Evolutionary conservation across 176 grass and related monocot species (phyloP).

Genomic region (Aechmea fasciata): DNA sequence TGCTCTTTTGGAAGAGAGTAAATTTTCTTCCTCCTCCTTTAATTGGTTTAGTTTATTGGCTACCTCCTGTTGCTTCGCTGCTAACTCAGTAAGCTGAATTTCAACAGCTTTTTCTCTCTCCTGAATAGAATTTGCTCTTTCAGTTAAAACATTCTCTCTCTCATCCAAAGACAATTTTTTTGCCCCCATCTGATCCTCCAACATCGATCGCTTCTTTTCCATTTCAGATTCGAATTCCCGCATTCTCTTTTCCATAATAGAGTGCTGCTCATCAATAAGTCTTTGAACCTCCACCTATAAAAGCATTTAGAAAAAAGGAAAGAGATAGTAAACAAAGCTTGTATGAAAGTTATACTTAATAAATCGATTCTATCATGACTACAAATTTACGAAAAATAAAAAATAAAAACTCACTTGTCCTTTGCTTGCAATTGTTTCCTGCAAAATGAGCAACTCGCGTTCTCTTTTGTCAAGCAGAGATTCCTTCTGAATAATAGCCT

Average conservation of each 20-base stretch:
- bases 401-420: slow-evolving; percentile 37
- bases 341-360: too few relatives aligned
- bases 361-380: neutral
- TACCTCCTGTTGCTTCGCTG: slow-evolving; percentile 46
- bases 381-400: neutral
- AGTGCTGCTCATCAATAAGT: slow-evolving; percentile 45
- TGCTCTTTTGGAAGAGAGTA: slow-evolving; percentile 29
- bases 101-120: slow-evolving; percentile 36
- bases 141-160: slow-evolving; percentile 44
- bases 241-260: slow-evolving; percentile 37
- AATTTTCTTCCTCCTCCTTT: slow-evolving; percentile 35
- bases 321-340: neutral
- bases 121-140: slow-evolving; percentile 25
- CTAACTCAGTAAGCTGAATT: slow-evolving; percentile 32
- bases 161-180: slow-evolving; percentile 34
- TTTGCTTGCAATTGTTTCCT: slow-evolving; percentile 68
- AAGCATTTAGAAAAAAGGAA: neutral
- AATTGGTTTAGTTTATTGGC: slow-evolving; percentile 39
- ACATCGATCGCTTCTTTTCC: slow-evolving; percentile 28
- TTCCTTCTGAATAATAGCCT: slow-evolving; percentile 67
- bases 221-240: slow-evolving; percentile 63
- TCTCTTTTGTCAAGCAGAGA: slow-evolving; percentile 64
- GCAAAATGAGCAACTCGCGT: slow-evolving; percentile 64
- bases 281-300: slow-evolving; percentile 70
- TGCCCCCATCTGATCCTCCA: slow-evolving; percentile 38